Conservation (phyloP, 2,329 filamentous ascomycete genomes). For the Neofusicoccum sp. region DNA sequence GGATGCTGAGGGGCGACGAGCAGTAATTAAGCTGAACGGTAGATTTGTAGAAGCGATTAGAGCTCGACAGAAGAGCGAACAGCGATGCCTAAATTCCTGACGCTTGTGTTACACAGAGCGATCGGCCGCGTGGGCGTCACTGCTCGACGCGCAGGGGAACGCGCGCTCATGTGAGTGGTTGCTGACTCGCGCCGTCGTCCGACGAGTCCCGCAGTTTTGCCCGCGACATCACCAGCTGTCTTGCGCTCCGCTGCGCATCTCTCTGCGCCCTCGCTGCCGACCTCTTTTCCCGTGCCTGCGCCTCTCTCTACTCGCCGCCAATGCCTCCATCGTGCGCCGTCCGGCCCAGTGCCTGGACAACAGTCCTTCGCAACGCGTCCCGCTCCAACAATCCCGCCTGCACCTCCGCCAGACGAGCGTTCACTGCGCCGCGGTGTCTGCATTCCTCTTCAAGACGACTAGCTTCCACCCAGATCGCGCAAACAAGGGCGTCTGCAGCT, state of each 20-base stretch:
- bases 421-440: not conserved
- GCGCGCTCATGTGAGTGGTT: not conserved
- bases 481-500: not conserved
- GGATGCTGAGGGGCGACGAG: not conserved
- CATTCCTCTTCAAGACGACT: not conserved
- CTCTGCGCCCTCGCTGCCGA: not conserved
- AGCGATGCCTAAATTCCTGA: not conserved
- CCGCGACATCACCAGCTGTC: conserved; percentile 3
- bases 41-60: not conserved
- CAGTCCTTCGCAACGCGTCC: conserved; percentile 7
- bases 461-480: not conserved
- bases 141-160: not conserved
- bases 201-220: conserved; percentile 1
- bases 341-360: not conserved
- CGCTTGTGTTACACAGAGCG: not conserved
- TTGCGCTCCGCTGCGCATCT: not conserved
- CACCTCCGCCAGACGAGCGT: not conserved
- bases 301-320: not conserved
- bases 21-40: not conserved
- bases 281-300: not conserved
- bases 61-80: not conserved
- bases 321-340: not conserved
- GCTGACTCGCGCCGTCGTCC: not conserved
- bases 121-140: not conserved
- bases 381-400: not conserved